Evolutionary conservation across 2,329 filamentous ascomycete genomes (phyloP).

Genomic region (Cyphellophora attinorum): DNA sequence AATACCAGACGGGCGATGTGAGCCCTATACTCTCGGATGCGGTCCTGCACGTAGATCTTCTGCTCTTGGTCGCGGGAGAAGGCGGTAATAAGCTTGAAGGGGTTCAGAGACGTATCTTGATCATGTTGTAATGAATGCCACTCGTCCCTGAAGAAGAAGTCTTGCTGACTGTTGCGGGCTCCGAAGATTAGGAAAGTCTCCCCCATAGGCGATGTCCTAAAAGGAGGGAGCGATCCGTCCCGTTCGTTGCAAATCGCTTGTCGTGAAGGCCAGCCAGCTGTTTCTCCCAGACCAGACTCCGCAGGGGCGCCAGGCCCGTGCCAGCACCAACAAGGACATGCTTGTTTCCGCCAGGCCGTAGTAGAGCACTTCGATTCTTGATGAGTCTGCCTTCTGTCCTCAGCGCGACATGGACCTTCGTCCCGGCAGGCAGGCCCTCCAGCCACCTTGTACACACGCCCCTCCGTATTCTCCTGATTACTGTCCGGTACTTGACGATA

Average conservation of each 20-base stretch:
- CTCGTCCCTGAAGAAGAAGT: constrained; percentile 75
- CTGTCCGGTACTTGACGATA: constrained; percentile 82
- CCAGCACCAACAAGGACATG: constrained; percentile 41
- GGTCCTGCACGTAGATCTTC: constrained; percentile 61
- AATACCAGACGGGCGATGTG: constrained; percentile 44
- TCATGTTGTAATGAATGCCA: constrained; percentile 46
- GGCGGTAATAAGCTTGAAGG: constrained; percentile 43
- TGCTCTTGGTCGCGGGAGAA: constrained; percentile 61
- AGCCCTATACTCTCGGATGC: constrained; percentile 41
- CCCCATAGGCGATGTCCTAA: too few species aligned
- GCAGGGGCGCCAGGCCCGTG: constrained; percentile 22
- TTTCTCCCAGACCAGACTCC: constrained; percentile 42
- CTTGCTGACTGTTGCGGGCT: constrained; percentile 61
- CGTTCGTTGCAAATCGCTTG: constrained; percentile 24
- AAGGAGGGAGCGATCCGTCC: too few species aligned
- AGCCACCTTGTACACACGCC: constrained; percentile 89
- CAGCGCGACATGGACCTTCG: constrained; percentile 46
- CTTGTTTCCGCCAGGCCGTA: not conserved
- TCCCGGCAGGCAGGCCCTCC: constrained; percentile 49
- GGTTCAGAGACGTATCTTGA: not conserved
- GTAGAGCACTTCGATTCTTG: constrained; percentile 7
- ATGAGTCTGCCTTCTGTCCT: constrained; percentile 16
- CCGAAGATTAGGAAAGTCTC: constrained; percentile 68
- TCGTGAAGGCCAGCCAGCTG: not conserved
- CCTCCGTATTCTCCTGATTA: constrained; percentile 72